Evolutionary conservation across 163 green algal genomes (phyloP), one percentile per base, ranked within the genome.

Genomic region (Coccomyxa subellipsoidea): DNA sequence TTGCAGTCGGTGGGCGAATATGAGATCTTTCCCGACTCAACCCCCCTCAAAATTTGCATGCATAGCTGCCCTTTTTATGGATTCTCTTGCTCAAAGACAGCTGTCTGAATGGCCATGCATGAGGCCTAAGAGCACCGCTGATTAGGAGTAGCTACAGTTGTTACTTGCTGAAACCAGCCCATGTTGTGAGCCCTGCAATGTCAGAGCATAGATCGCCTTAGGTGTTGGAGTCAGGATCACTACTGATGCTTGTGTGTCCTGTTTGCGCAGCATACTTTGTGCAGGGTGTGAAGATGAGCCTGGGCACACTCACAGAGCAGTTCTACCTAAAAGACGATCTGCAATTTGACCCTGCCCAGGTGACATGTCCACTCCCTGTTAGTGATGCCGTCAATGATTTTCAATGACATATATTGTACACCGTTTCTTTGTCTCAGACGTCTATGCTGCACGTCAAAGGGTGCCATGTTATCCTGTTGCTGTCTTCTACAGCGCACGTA

Each of bases 251-350:
- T 75, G 23, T 75, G 18, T 35, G 66, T 15, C 18, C 32, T n/a
- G 23, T 25, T 4, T 38, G 27, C 70, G 70, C 70, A 77, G 70
- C 70, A 5, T 95, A 95, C 77, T 93, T 94, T 83, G 90, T 94
- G 27, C 91, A 94, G 79, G 92, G 92, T 66, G 91, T 95, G 69
- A 86, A 76, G 54, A 54, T 97, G 38, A 91, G 91, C 3, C 87
- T 98, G 36, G 92, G 89, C 2, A 83, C 89, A 0, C 83, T 98
- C 29, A 93, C 94, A 3, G 81, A 95, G 54, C 90, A 83, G 31
- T 97, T 93, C 87, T 97, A 94, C 83, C 89, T 96, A 76, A 98
- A 98, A 70, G 94, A 98, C 79, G 88, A 92, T 18, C 85, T 98
- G 15, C 76, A 89, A 12, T 80, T 97, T 9, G 86, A 92, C 47